A percentile compares a stretch with the other conserved stretches of the same genome.
These are phyloP conservation scores for Panaeolus cyanescens DNA, from an alignment of 768 basidiomycete species.

Conservation along the genomic window DNA sequence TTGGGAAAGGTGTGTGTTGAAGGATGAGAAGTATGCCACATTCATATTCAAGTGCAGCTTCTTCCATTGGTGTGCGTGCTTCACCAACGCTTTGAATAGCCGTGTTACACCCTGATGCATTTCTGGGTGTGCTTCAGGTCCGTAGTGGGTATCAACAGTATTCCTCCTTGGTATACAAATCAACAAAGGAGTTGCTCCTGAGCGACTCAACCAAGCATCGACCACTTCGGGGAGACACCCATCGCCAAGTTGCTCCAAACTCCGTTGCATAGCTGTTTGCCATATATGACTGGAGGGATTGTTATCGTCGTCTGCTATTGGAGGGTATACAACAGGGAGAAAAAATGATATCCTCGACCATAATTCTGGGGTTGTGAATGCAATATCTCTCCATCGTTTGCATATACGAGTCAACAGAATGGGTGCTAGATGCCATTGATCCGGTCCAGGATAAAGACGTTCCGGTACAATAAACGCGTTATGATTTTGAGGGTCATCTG, in stretches of 20 bases:
- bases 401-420: slow-evolving; percentile 17
- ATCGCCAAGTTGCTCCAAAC: neutral
- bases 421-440: slow-evolving; percentile 8
- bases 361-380: slow-evolving; percentile 13
- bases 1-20: neutral
- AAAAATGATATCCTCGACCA: slow-evolving; percentile 8
- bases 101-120: neutral
- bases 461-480: neutral
- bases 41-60: neutral
- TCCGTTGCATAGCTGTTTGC: neutral
- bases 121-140: neutral
- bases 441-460: neutral
- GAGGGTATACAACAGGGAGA: neutral
- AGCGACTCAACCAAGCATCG: slow-evolving; percentile 50
- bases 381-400: slow-evolving; percentile 17
- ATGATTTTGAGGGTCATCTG: slow-evolving; percentile 10
- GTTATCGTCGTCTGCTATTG: neutral
- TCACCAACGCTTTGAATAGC: neutral
- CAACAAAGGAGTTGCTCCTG: slow-evolving; percentile 86
- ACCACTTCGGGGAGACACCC: neutral
- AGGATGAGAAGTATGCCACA: neutral
- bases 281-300: neutral
- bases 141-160: slow-evolving; percentile 58
- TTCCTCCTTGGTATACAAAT: slow-evolving; percentile 93
- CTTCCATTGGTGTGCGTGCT: neutral